These are phyloP conservation scores for Populus davidiana DNA, from an alignment of 345 rosid genomes.

Conservation along the genomic window DNA sequence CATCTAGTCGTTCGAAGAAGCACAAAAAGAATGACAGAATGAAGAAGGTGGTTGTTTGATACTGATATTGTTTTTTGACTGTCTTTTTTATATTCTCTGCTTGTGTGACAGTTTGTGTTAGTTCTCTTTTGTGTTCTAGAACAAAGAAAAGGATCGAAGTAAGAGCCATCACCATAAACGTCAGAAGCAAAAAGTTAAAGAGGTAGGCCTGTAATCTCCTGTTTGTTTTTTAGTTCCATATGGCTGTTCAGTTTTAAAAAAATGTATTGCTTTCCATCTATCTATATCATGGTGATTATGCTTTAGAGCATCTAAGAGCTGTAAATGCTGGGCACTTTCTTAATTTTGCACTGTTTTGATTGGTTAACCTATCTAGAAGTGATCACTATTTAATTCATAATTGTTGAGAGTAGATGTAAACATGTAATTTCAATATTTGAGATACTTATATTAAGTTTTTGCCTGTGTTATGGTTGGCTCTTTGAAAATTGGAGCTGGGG, in stretches of 20 bases:
- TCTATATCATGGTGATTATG: no score
- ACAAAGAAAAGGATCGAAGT: slow-evolving; percentile 68
- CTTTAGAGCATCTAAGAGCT: no score
- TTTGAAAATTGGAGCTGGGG: slow-evolving; percentile 96
- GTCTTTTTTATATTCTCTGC: neutral
- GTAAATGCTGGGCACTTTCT: neutral
- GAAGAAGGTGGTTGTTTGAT: slow-evolving; percentile 60
- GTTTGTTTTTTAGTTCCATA: neutral
- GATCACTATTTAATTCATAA: no score
- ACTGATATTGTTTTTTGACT: neutral
- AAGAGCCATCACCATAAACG: slow-evolving; percentile 69
- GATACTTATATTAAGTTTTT: slow-evolving; percentile 66
- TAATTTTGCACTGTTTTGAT: neutral
- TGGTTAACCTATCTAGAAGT: neutral
- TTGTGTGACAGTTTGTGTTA: slow-evolving; percentile 9
- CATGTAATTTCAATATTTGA: slow-evolving; percentile 21
- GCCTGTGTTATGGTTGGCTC: slow-evolving; percentile 77
- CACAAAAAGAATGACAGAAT: slow-evolving; percentile 65
- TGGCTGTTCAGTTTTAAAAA: neutral
- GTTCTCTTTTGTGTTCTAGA: slow-evolving; percentile 32
- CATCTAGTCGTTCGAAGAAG: slow-evolving; percentile 52
- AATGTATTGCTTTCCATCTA: no score
- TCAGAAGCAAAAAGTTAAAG: slow-evolving; percentile 65
- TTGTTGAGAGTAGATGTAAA: slow-evolving; percentile 1
- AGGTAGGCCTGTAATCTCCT: slow-evolving; percentile 50